A percentile compares a stretch with the other conserved stretches of the same genome.
phyloP scores from a whole-genome alignment of 202 grass and related monocot genomes.

The Elaeis oleifera region DNA sequence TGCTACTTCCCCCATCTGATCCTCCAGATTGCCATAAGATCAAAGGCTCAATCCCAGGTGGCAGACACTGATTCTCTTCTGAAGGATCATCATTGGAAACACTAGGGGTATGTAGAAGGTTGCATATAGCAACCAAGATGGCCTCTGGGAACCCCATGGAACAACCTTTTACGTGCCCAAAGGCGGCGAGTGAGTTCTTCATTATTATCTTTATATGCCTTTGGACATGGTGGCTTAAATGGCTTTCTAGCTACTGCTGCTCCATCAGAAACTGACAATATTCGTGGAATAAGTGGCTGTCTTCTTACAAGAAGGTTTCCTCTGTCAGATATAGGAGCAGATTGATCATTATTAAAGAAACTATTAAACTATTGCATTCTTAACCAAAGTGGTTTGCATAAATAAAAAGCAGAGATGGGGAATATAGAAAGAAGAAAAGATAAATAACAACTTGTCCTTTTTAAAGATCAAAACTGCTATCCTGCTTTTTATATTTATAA shows the following conservation, averaged over 20 bases:
- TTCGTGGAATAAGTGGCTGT: constrained; percentile 80
- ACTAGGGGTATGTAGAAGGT: constrained; percentile 34
- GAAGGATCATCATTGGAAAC: constrained; percentile 32
- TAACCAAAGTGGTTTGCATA: constrained; percentile 2
- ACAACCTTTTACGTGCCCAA: constrained; percentile 82
- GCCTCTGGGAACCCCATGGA: constrained; percentile 52
- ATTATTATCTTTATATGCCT: constrained; percentile 57
- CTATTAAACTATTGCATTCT: not conserved
- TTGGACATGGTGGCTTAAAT: constrained; percentile 77
- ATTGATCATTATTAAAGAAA: constrained; percentile 19
- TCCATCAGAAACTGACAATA: constrained; percentile 85
- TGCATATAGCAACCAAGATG: constrained; percentile 41
- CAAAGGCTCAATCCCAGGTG: constrained; percentile 83
- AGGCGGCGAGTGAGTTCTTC: constrained; percentile 65
- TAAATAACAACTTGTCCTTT: too few species aligned
- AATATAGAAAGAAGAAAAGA: too few species aligned
- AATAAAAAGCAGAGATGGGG: not conserved
- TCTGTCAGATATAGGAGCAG: constrained; percentile 36
- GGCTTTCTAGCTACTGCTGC: constrained; percentile 77
- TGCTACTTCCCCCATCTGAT: constrained; percentile 49
- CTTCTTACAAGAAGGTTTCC: constrained; percentile 77
- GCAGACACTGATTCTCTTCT: constrained; percentile 60
- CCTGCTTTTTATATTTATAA: too few species aligned
- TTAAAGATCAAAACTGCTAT: too few species aligned
- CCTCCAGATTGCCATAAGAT: constrained; percentile 72